A percentile compares a stretch with the other conserved stretches of the same genome.
These are phyloP conservation scores for Moricandia arvensis DNA, from an alignment of 345 rosid genomes.

Conservation along the genomic window DNA sequence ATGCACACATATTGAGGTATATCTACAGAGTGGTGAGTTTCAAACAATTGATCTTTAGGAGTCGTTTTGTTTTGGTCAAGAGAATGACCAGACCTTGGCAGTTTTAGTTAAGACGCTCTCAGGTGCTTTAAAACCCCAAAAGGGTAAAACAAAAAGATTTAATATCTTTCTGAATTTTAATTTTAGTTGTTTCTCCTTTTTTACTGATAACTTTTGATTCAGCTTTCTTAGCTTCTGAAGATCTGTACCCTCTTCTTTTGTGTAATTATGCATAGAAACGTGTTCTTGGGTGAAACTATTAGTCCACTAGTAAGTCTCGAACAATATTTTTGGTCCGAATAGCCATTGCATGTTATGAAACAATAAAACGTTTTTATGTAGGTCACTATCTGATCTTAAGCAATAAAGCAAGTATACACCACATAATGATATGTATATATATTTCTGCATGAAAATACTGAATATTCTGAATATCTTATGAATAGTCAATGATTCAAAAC, in stretches of 20 bases:
- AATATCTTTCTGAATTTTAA: slow-evolving; percentile 35
- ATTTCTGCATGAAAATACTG: slow-evolving; percentile 4
- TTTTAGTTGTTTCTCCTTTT: slow-evolving; percentile 15
- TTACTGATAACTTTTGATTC: slow-evolving; percentile 38
- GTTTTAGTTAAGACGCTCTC: slow-evolving; percentile 49
- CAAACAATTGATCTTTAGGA: slow-evolving; percentile 21
- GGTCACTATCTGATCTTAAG: slow-evolving; percentile 22
- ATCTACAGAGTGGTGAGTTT: slow-evolving; percentile 30
- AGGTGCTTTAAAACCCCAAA: slow-evolving; percentile 40
- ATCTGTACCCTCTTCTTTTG: slow-evolving; percentile 30
- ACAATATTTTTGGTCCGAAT: slow-evolving; percentile 31
- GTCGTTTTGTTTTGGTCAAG: slow-evolving; percentile 39
- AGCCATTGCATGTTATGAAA: slow-evolving; percentile 17
- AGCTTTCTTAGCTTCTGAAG: slow-evolving; percentile 33
- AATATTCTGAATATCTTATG: slow-evolving; percentile 21
- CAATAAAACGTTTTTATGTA: slow-evolving; percentile 17
- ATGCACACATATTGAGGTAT: slow-evolving; percentile 25
- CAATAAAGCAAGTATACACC: neutral
- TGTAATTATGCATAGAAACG: slow-evolving; percentile 37
- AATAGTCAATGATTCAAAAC: slow-evolving; percentile 5
- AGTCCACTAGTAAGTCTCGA: slow-evolving; percentile 23
- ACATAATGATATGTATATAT: neutral
- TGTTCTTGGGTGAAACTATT: slow-evolving; percentile 34
- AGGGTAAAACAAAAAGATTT: slow-evolving; percentile 30
- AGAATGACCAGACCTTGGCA: slow-evolving; percentile 54